Conservation (phyloP, 441 rosid genomes). For the Hura crepitans region DNA sequence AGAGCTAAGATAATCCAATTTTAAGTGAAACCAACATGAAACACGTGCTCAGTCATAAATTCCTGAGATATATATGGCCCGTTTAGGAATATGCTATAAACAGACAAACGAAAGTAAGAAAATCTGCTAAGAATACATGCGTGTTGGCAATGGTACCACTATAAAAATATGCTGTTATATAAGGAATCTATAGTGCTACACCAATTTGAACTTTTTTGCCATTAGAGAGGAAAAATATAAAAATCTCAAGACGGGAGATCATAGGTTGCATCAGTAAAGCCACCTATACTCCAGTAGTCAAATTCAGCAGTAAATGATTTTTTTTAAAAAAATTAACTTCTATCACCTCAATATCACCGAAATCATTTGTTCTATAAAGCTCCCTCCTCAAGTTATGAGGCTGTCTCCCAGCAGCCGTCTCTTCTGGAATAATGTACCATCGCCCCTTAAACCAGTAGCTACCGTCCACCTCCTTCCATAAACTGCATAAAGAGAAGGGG, state of each 20-base stretch:
- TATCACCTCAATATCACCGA: constrained; percentile 71
- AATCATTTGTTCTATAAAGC: constrained; percentile 73
- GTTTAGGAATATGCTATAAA: not conserved
- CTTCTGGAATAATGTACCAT: constrained; percentile 93
- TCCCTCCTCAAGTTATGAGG: constrained; percentile 77
- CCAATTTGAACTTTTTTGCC: not conserved
- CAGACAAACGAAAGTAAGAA: no score
- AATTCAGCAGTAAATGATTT: constrained; percentile 7
- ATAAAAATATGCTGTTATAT: not conserved
- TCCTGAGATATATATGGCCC: not conserved
- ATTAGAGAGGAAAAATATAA: not conserved
- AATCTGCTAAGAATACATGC: not conserved
- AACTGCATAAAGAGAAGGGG: constrained; percentile 33
- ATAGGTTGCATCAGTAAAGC: not conserved
- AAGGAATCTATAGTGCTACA: not conserved
- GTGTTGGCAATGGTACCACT: not conserved
- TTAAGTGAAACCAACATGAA: not conserved
- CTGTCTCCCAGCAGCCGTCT: constrained; percentile 81
- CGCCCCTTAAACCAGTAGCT: constrained; percentile 66
- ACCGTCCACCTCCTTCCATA: constrained; percentile 74
- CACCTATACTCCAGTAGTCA: no score
- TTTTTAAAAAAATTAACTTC: constrained; percentile 10
- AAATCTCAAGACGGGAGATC: no score
- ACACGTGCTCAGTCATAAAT: not conserved
- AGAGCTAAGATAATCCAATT: not conserved